Base-by-base conservation (phyloP, 768 basidiomycete species). In the Boletus vermiculosoides region DNA sequence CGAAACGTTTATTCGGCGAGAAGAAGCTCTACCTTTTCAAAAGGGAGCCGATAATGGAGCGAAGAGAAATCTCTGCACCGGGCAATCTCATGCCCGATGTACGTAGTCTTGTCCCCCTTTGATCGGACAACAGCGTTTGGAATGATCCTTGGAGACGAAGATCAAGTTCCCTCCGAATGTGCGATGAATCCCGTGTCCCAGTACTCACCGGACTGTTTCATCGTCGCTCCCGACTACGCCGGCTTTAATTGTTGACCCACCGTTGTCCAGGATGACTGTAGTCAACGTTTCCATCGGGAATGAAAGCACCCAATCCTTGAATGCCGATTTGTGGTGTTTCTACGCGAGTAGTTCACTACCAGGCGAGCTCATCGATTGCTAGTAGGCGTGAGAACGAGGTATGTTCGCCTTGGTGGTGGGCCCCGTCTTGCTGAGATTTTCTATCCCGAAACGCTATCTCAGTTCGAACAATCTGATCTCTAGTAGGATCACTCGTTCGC, bases 121-220 rank as follows among this genome's bases (percentile, higher is more conserved):
- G 92, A 92, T 54, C 92, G 83, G 45, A 90, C 82, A 56, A 95
- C 83, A 20, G 90, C 88, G 70, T 98, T 98, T 20, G 85, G 78
- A 36, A 92, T 80, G 23, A 88, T 74, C 65, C 91, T 93, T 51
- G 54, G 37, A 28, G 30, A 50, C 13, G 52, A 47, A 39, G 10
- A 50, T 58, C 42, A 54, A 55, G 52, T 44, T 46, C 22, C 15
- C 22, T 23, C 48, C 23, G 22, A 16, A 46, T 13, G 55, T 37
- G 55, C 31, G 45, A 37, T 23, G 48, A 16, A 15, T 4, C 23
- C 22, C 16, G 41, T 36, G 18, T 18, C 3, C 30, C 55, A 50
- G 56, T 47, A 54, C 72, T 40, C 40, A 71, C 71, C 63, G 67
- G 51, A 62, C 60, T 49, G 63, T 60, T 52, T 67, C 72, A 52